Conservation (phyloP, 139 green algal genomes). For the Spirogloea muscicola region DNA sequence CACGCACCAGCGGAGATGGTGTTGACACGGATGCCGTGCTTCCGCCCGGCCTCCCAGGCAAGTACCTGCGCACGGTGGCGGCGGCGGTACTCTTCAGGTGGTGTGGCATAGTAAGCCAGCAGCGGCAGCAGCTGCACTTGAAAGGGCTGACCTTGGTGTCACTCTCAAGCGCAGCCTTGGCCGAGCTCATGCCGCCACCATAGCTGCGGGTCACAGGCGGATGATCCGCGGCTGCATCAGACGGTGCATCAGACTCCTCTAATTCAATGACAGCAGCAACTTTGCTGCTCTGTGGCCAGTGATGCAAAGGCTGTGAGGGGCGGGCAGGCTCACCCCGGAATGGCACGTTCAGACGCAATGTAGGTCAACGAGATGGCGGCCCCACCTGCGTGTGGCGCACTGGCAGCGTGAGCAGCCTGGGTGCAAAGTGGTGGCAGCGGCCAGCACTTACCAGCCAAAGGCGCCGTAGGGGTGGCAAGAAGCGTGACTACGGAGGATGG, state of each 20-base stretch:
- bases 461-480: too few relatives aligned
- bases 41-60: conserved; percentile 93
- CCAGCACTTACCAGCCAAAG: too few relatives aligned
- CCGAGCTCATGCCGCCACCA: conserved; percentile 95
- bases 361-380: conserved; percentile 93
- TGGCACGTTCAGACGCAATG: conserved; percentile 81
- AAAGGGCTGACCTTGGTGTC: too few relatives aligned
- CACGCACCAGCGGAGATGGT: conserved; percentile 76
- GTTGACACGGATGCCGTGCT: conserved; percentile 85
- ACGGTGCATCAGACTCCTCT: background rate
- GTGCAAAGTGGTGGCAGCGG: too few relatives aligned
- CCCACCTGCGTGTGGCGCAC: conserved; percentile 64
- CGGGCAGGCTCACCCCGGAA: conserved; percentile 68
- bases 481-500: too few relatives aligned
- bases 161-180: conserved; percentile 96
- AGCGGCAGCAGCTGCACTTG: too few relatives aligned
- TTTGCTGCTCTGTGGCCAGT: background rate
- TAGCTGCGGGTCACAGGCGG: conserved; percentile 59
- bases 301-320: background rate
- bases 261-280: background rate
- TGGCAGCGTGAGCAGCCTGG: too few relatives aligned
- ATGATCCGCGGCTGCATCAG: background rate
- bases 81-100: background rate
- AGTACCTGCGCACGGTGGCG: conserved; percentile 64
- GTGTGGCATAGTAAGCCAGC: too few relatives aligned